Conservation (phyloP, 345 rosid species). For the Brassica napus region DNA sequence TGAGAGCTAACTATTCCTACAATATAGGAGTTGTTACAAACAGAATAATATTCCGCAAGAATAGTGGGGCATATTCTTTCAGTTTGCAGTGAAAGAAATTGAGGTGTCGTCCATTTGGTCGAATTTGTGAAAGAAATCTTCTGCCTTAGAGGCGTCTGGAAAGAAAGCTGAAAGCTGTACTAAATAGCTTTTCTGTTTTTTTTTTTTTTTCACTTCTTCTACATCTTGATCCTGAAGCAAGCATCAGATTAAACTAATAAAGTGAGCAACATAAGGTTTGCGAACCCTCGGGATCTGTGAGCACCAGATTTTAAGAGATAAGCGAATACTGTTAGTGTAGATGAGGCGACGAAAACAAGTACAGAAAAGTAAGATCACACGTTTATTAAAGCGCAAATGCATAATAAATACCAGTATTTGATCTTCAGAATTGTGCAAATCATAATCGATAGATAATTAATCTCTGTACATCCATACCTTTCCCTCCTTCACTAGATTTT, state of each 20-base stretch:
- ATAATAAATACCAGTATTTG: slow-evolving; percentile 61
- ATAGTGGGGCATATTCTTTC: no score
- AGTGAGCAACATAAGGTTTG: slow-evolving; percentile 19
- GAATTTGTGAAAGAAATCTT: slow-evolving; percentile 64
- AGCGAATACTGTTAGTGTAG: no score
- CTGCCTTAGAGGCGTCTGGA: slow-evolving; percentile 75
- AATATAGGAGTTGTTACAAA: no score
- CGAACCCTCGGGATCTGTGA: slow-evolving; percentile 15
- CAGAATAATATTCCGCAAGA: no score
- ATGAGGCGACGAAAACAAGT: no score
- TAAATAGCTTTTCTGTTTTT: slow-evolving; percentile 43
- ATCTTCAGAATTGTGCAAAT: slow-evolving; percentile 16
- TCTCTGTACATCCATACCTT: slow-evolving; percentile 46
- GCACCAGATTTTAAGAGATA: slow-evolving; percentile 9
- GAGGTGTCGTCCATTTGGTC: slow-evolving; percentile 62
- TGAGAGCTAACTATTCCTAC: no score
- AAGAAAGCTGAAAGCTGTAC: slow-evolving; percentile 75
- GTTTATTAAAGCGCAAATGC: slow-evolving; percentile 2
- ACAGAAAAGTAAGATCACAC: not conserved
- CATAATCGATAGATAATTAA: slow-evolving; percentile 1
- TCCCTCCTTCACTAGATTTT: slow-evolving; percentile 68
- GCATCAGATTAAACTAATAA: slow-evolving; percentile 20
- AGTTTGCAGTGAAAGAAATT: no score
- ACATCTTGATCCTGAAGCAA: slow-evolving; percentile 52
- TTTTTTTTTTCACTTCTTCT: slow-evolving; percentile 53